Percentiles rank a stretch among this genome's conserved stretches.
Conservation (phyloP, 768 basidiomycete species). For the Mycena chlorophos region DNA sequence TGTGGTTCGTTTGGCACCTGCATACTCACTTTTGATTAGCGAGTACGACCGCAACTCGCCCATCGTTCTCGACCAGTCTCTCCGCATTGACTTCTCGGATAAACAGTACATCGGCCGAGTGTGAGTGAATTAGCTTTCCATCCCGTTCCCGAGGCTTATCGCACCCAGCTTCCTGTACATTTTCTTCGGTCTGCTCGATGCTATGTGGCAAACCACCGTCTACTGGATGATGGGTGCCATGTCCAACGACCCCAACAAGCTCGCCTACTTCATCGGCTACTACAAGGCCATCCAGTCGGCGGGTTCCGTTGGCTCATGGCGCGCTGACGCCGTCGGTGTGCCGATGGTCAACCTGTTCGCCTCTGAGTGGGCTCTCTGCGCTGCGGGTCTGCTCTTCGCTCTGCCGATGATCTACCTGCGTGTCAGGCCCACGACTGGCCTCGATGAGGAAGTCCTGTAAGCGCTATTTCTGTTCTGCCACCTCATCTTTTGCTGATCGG, state of each 20-base stretch:
- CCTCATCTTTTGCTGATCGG: not conserved
- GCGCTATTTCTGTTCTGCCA: conserved; percentile 1
- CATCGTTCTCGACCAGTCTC: not conserved
- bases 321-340: conserved; percentile 58
- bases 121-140: not conserved
- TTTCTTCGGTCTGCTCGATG: conserved; percentile 72
- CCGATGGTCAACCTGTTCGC: conserved; percentile 62
- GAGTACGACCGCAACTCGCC: conserved; percentile 59
- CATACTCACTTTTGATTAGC: conserved; percentile 29
- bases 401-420: conserved; percentile 58
- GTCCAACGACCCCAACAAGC: conserved; percentile 78
- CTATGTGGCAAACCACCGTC: conserved; percentile 83
- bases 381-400: conserved; percentile 48
- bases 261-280: conserved; percentile 80
- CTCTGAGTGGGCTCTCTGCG: conserved; percentile 55
- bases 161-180: conserved; percentile 56
- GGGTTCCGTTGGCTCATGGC: conserved; percentile 72
- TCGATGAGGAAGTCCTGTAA: conserved; percentile 54
- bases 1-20: not conserved
- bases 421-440: conserved; percentile 50
- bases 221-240: conserved; percentile 87
- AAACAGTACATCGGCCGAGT: conserved; percentile 53
- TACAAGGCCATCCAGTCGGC: conserved; percentile 80
- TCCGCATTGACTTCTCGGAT: conserved; percentile 32
- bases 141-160: not conserved